Evolutionary conservation across 805 yeast genomes (phyloP), one percentile per base, ranked within the genome.

Genomic region (Clavispora phyllophila): DNA sequence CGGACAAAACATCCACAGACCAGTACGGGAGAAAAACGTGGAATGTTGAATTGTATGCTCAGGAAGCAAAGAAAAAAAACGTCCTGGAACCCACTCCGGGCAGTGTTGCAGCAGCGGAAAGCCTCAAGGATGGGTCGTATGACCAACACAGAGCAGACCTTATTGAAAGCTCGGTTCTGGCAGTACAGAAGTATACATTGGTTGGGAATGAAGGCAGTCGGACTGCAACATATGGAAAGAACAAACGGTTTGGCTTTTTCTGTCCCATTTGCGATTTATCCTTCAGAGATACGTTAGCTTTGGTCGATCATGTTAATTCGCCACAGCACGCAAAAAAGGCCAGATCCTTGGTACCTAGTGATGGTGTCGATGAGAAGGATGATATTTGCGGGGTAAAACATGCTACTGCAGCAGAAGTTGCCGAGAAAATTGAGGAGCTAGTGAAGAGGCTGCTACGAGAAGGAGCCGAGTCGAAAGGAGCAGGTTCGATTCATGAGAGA

Each of bases 231-330:
- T 57, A 14, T 50, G 70, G 57, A 41, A 62, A 51, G 35, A 66
- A 47, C 79, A 88, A 41, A 73, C 78, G 85, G 20, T 86, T 87
- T 46, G 96, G 97, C 18, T 91, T 91, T 62, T 76, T 76, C 53
- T 93, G 99, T 63, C 85, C 83, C 9, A 61, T 78, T 1, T 93
- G 99, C 62, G 78, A 83, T 48, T 61, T 87, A 44, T 82, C 91
- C 2, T 91, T 79, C 64, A 81, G 88, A 56, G 97, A 93, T 58
- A 84, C 85, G 43, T 65, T 88, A 51, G 84, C 88, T 47, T 80
- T 81, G 58, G 72, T 87, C 3, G 95, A 90, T 57, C 98, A 93
- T 65, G 67, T 87, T 56, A 88, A 87, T 56, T 79, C 88, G 28
- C 81, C 80, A 27, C 82, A 75, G 46, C 98, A 85, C 62, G 45